Evolutionary conservation across 2,329 filamentous ascomycete species (phyloP).

Genomic region (Aureobasidium melanogenum): DNA sequence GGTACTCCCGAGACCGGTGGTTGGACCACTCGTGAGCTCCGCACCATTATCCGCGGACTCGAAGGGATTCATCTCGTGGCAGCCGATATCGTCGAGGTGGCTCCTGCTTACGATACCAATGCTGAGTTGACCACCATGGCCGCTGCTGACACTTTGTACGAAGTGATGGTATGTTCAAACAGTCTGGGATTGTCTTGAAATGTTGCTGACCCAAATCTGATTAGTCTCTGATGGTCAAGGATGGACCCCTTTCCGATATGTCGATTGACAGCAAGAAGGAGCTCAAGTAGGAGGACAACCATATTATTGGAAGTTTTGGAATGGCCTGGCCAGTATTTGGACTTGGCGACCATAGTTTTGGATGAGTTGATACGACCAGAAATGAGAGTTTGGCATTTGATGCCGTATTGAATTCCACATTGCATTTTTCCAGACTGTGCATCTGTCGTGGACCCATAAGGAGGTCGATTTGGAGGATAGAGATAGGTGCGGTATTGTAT

Average conservation of each 20-base stretch:
- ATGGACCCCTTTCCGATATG: constrained; percentile 50
- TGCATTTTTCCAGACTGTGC: not conserved
- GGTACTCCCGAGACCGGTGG: constrained; percentile 70
- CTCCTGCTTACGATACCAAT: constrained; percentile 64
- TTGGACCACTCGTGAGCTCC: constrained; percentile 64
- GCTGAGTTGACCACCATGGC: constrained; percentile 63
- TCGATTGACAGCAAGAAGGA: constrained; percentile 5
- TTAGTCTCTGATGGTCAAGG: constrained; percentile 67
- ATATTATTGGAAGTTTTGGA: not conserved
- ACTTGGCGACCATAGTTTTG: not conserved
- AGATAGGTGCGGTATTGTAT: too few species aligned
- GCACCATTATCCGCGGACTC: constrained; percentile 61
- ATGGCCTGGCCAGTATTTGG: not conserved
- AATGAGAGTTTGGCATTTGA: not conserved
- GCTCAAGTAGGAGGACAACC: not conserved
- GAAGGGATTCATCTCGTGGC: constrained; percentile 61
- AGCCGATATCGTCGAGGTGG: constrained; percentile 66
- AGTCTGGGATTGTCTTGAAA: not conserved
- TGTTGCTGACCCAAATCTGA: not conserved
- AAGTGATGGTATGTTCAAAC: constrained; percentile 49
- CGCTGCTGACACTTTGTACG: constrained; percentile 62
- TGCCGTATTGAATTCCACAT: not conserved
- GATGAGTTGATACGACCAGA: not conserved
- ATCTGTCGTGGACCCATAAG: too few species aligned
- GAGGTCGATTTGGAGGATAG: too few species aligned